Evolutionary conservation across 805 yeast species (phyloP).

Genomic region (Blastobotrys muscicola): DNA sequence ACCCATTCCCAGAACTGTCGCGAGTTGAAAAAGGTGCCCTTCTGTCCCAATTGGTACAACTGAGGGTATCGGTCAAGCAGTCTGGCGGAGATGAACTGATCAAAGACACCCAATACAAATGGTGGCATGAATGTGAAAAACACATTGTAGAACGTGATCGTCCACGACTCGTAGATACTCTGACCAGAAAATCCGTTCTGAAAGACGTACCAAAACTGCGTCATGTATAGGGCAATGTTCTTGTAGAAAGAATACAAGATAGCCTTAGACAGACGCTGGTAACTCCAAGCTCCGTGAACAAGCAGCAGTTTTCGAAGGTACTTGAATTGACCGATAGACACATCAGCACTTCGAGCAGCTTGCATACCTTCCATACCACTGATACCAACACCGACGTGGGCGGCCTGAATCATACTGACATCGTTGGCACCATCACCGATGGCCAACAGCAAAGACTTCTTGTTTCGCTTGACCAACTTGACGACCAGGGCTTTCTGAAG

Average conservation of each 20-base stretch:
- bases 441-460: constrained; percentile 67
- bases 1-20: constrained; percentile 97
- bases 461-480: constrained; percentile 79
- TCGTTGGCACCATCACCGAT: constrained; percentile 99
- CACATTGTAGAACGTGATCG: constrained; percentile 90
- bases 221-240: constrained; percentile 91
- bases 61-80: constrained; percentile 88
- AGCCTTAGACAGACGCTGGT: constrained; percentile 87
- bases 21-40: constrained; percentile 81
- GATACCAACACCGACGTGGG: constrained; percentile 98
- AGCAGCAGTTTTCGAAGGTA: constrained; percentile 71
- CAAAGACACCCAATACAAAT: constrained; percentile 90
- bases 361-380: constrained; percentile 99
- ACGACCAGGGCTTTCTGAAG: constrained; percentile 94
- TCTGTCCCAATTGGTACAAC: constrained; percentile 82
- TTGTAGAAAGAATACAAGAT: constrained; percentile 92
- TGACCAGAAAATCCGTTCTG: constrained; percentile 90
- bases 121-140: constrained; percentile 94
- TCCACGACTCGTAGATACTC: constrained; percentile 95
- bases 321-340: constrained; percentile 92
- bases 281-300: constrained; percentile 98
- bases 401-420: constrained; percentile 98
- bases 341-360: constrained; percentile 96
- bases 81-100: constrained; percentile 88
- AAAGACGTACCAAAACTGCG: constrained; percentile 97